Evolutionary conservation across 1,284 basidiomycete genomes (phyloP).

Genomic region (Ganoderma sinense): DNA sequence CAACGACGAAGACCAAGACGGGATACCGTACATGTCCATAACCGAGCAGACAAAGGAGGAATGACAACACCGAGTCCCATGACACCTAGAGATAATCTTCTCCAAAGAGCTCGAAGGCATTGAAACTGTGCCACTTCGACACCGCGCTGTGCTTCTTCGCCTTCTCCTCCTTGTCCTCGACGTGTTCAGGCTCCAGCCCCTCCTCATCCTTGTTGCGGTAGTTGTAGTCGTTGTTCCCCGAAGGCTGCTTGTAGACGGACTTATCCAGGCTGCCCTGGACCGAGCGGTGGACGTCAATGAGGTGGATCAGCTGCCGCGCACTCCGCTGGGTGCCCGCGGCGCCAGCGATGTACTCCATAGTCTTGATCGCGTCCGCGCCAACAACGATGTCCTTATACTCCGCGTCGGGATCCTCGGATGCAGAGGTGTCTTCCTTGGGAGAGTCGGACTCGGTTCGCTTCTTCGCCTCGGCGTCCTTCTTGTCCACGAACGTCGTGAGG

Average conservation of each 20-base stretch:
- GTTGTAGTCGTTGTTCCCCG: background rate
- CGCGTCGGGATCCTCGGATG: constrained; percentile 16
- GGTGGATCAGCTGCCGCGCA: constrained; percentile 45
- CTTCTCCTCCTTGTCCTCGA: constrained; percentile 17
- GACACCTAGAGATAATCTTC: constrained; percentile 9
- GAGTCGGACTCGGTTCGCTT: constrained; percentile 15
- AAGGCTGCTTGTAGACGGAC: background rate
- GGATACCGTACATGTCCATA: too few relatives aligned
- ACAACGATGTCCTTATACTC: constrained; percentile 4
- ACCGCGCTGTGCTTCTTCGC: constrained; percentile 14
- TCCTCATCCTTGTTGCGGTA: constrained; percentile 6
- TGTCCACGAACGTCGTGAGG: constrained; percentile 42
- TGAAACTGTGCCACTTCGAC: background rate
- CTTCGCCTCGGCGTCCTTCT: constrained; percentile 42
- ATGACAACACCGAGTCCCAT: background rate
- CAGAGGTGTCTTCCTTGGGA: constrained; percentile 10
- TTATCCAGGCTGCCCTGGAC: constrained; percentile 39
- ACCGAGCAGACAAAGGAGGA: background rate
- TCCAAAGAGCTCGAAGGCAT: constrained; percentile 13
- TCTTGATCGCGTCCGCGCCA: constrained; percentile 17
- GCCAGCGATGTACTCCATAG: constrained; percentile 36
- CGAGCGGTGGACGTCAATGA: constrained; percentile 54
- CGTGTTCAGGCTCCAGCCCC: constrained; percentile 16
- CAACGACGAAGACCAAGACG: too few relatives aligned
- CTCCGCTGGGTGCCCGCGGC: constrained; percentile 32